Evolutionary conservation across 495 filamentous ascomycete genomes (phyloP).

Genomic region (Xylaria palmicola): DNA sequence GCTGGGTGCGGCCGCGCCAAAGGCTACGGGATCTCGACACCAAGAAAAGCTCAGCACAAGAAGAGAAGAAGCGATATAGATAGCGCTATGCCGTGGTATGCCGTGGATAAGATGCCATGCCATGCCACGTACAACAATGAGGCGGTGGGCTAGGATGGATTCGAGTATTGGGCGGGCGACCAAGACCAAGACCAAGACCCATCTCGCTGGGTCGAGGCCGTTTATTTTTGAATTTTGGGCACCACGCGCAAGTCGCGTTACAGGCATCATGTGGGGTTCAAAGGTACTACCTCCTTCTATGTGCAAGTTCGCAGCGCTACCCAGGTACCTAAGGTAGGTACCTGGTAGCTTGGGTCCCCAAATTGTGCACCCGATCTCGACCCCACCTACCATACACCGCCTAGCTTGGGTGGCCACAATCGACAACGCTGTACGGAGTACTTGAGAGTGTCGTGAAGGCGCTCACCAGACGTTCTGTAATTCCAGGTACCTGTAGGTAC

Average conservation of each 20-base stretch:
- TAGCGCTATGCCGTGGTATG: slow-evolving; percentile 10
- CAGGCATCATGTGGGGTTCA: background rate
- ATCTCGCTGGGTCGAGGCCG: background rate
- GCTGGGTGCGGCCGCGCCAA: background rate
- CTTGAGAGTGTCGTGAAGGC: too few species aligned
- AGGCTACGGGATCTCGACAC: background rate
- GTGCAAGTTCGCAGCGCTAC: too few species aligned
- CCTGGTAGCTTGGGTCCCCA: background rate
- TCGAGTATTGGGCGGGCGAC: background rate
- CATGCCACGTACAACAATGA: background rate
- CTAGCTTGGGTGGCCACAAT: too few species aligned
- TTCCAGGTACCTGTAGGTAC: too few species aligned
- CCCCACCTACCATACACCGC: too few species aligned
- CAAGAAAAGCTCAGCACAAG: slow-evolving; percentile 1
- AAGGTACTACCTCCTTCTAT: too few species aligned
- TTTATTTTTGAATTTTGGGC: background rate
- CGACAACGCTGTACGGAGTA: too few species aligned
- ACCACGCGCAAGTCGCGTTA: background rate
- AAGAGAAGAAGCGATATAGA: slow-evolving; percentile 11
- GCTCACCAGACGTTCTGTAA: too few species aligned
- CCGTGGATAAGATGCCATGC: slow-evolving; percentile 8
- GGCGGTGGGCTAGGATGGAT: slow-evolving; percentile 13
- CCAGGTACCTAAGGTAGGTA: background rate
- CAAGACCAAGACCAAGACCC: background rate
- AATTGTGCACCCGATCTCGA: too few species aligned